Percentiles rank a stretch among this genome's conserved stretches.
Evolutionary conservation across 164 flowering plant genomes (phyloP).

Genomic region (grape (Vitis vinifera)): ASM3070453v1 NC_081822.1:5935001-5935500

Average conservation of each 20-base stretch:
- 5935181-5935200: constrained; percentile 93
- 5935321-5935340: too few species aligned
- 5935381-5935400: too few species aligned
- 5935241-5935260: constrained; percentile 45
- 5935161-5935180: constrained; percentile 88
- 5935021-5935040: constrained; percentile 80
- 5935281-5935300: too few species aligned
- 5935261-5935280: too few species aligned
- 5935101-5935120: constrained; percentile 57
- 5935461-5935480: constrained; percentile 60
- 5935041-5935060: constrained; percentile 66
- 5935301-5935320: too few species aligned
- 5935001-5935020: constrained; percentile 60
- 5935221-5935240: constrained; percentile 83
- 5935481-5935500: constrained; percentile 68
- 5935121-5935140: constrained; percentile 71
- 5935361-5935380: too few species aligned
- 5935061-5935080: constrained; percentile 85
- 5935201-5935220: constrained; percentile 90
- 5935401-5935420: too few species aligned
- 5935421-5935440: background rate
- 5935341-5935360: too few species aligned
- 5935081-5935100: constrained; percentile 67
- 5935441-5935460: background rate
- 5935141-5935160: constrained; percentile 87